A percentile compares a stretch with the other conserved stretches of the same genome.
Conservation (phyloP, 805 yeast species). For the Lachancea cidri region DNA sequence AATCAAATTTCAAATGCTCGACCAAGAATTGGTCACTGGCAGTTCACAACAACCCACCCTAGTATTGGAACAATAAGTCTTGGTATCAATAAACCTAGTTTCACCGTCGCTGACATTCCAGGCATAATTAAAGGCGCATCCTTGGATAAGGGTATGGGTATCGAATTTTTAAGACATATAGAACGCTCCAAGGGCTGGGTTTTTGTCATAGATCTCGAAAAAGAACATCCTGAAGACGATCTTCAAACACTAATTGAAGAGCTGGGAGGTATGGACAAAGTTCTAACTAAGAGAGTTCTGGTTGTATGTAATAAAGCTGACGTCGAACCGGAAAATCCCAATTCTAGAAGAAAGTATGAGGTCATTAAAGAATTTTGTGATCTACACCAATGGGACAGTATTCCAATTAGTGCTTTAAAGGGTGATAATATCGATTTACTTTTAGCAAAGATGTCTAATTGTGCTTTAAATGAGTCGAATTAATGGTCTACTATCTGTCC, state of each 20-base stretch:
- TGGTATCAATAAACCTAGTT: conserved; percentile 55
- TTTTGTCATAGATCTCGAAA: conserved; percentile 76
- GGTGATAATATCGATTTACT: conserved; percentile 69
- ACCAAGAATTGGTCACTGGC: conserved; percentile 95
- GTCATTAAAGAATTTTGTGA: conserved; percentile 43
- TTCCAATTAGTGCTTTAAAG: conserved; percentile 80
- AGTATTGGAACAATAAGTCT: conserved; percentile 80
- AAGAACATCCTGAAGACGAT: conserved; percentile 60
- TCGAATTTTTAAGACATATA: conserved; percentile 85
- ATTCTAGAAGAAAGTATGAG: conserved; percentile 44
- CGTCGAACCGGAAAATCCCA: conserved; percentile 36
- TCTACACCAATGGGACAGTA: conserved; percentile 52
- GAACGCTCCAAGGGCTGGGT: conserved; percentile 89
- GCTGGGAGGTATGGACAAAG: conserved; percentile 55
- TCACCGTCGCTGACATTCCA: conserved; percentile 96
- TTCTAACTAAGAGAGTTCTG: conserved; percentile 56
- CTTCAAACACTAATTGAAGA: conserved; percentile 60
- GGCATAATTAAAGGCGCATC: conserved; percentile 90
- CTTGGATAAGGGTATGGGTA: conserved; percentile 84
- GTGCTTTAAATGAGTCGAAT: conserved; percentile 11
- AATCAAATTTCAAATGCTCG: conserved; percentile 84
- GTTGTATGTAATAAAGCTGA: conserved; percentile 96
- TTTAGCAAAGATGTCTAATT: conserved; percentile 64
- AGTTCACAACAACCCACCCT: conserved; percentile 90
- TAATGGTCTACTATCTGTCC: background rate